Base-by-base conservation (phyloP, 2,329 filamentous ascomycete genomes). In the Rhinocladiella similis region DNA sequence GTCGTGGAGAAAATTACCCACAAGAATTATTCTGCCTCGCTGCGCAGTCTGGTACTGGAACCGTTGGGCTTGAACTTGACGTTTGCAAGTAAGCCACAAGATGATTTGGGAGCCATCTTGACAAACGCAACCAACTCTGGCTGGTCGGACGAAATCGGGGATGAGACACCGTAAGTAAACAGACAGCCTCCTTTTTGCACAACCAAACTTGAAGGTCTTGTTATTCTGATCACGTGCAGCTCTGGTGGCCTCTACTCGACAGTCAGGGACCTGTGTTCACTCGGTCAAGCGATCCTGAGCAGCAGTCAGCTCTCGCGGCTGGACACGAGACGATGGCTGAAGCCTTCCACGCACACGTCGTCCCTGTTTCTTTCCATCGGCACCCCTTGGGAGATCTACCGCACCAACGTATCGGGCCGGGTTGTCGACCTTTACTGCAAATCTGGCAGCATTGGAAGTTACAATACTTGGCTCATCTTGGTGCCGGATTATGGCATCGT, bases 351-450 rank as follows among this genome's bases (percentile, higher is more conserved):
- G 5, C 69, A 70, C 61, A 77, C 74, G 1, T 72, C 72, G 0
- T 71, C 68, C 2, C 66, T 67, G 53, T 70, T 69, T 2, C 68
- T 70, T 39, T 69, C 72, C 22, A 67, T 80, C 29, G 79, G 78
- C 6, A 70, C 69, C 5, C 76, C 77, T 0, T 81, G 77, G 77
- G 78, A 80, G 62, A 80, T 80, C 47, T 66, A 72, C 20, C 73
- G 74, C 27, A 62, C 67, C 27, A 64, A 73, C 50, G 69, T 69
- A 60, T 56, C 75, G 27, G 69, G 72, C 22, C 73, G 75, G 3
- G 61, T 76, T 1, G 65, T 80, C 13, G 77, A 81, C 22, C 50
- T 81, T 1, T 80, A 79, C 65, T 73, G 75, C 20, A 82, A 81
- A 63, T 67, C 63, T 2, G 79, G 79, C 2, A 73, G 75, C 53